These are phyloP conservation scores for Pachysandra terminalis DNA, from an alignment of 164 flowering plant species.

Conservation along the genomic window DNA sequence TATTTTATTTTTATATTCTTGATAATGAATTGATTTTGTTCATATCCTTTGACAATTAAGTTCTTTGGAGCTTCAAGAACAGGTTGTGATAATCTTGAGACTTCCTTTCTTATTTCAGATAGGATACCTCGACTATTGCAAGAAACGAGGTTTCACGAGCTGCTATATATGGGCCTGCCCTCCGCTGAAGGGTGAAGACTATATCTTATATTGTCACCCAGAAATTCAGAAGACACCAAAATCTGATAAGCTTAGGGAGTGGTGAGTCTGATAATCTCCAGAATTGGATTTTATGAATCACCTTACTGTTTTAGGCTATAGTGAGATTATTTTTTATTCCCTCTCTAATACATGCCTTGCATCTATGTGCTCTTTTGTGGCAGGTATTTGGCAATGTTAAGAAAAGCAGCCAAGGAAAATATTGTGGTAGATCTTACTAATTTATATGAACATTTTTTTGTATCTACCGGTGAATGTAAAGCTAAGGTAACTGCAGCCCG, in stretches of 20 bases:
- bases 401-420: slow-evolving; percentile 6
- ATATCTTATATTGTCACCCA: slow-evolving; percentile 22
- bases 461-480: not conserved
- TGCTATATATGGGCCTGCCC: slow-evolving; percentile 27
- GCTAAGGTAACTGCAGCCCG: slow-evolving; percentile 8
- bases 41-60: not conserved
- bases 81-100: too few relatives aligned
- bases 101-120: slow-evolving; percentile 1
- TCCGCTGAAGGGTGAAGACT: slow-evolving; percentile 15
- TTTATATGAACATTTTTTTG: slow-evolving; percentile 1
- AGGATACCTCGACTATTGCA: slow-evolving; percentile 23
- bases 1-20: not conserved
- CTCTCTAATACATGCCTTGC: not conserved
- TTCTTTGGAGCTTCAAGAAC: not conserved
- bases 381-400: slow-evolving; percentile 4
- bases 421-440: slow-evolving; percentile 7
- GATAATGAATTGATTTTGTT: not conserved
- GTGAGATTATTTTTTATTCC: not conserved
- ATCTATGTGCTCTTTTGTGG: not conserved
- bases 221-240: slow-evolving; percentile 20
- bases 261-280: slow-evolving; percentile 9
- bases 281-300: not conserved
- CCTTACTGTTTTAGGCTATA: not conserved
- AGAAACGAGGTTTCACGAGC: slow-evolving; percentile 20
- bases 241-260: slow-evolving; percentile 10